These are phyloP conservation scores for Magnusiomyces fungicola DNA, from an alignment of 1,139 yeast genomes.

Conservation along the genomic window DNA sequence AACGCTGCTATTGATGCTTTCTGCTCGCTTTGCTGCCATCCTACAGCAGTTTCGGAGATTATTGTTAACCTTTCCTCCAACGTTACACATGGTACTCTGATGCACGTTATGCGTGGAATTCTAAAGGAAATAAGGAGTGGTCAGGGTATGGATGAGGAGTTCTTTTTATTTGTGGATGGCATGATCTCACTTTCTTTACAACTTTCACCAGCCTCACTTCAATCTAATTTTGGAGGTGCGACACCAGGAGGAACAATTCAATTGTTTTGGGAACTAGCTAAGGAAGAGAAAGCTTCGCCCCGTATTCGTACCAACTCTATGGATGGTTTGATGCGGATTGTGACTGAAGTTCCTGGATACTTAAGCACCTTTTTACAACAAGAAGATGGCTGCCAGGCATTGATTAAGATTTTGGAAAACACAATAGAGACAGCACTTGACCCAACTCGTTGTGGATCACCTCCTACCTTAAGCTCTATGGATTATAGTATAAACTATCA, in stretches of 20 bases:
- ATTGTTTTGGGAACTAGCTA: slow-evolving; percentile 56
- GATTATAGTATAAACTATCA: slow-evolving; percentile 55
- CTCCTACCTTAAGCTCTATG: slow-evolving; percentile 48
- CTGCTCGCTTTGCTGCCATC: slow-evolving; percentile 62
- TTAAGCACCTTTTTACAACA: slow-evolving; percentile 53
- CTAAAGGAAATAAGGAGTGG: slow-evolving; percentile 37
- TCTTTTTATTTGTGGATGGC: slow-evolving; percentile 26
- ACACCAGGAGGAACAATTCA: slow-evolving; percentile 65
- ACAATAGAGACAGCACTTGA: slow-evolving; percentile 62
- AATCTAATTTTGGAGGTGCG: slow-evolving; percentile 22
- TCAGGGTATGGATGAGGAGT: slow-evolving; percentile 33
- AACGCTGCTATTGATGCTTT: slow-evolving; percentile 60
- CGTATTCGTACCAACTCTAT: slow-evolving; percentile 60
- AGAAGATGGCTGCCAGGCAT: slow-evolving; percentile 52
- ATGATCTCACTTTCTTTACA: slow-evolving; percentile 27
- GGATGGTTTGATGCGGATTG: slow-evolving; percentile 51
- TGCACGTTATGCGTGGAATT: slow-evolving; percentile 61
- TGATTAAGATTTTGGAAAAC: slow-evolving; percentile 55
- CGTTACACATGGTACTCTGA: slow-evolving; percentile 75
- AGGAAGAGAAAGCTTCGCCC: slow-evolving; percentile 43
- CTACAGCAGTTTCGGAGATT: slow-evolving; percentile 69
- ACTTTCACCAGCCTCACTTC: slow-evolving; percentile 24
- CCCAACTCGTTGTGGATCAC: slow-evolving; percentile 41
- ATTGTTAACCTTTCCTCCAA: slow-evolving; percentile 83
- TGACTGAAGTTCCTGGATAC: slow-evolving; percentile 43